Conservation (phyloP, 2,329 filamentous ascomycete species). For the Talaromyces albobiverticillius region DNA sequence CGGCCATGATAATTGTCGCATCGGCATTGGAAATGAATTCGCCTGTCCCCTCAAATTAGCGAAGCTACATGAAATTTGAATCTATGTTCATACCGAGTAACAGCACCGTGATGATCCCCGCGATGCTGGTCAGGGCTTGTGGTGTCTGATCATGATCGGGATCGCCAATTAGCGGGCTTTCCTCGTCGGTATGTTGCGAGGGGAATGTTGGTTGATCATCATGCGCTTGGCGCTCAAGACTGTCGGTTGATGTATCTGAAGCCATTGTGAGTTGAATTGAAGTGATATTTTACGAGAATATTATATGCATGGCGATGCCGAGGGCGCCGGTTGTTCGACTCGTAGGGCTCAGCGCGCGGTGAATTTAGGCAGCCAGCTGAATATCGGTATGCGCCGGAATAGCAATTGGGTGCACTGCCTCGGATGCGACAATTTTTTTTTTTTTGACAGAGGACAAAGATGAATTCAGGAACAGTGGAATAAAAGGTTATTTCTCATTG, state of each 20-base stretch:
- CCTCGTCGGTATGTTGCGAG: conserved; percentile 3
- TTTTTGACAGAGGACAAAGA: too few relatives aligned
- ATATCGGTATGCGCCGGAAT: too few relatives aligned
- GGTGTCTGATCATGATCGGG: not conserved
- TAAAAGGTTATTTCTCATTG: too few relatives aligned
- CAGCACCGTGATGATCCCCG: conserved; percentile 27
- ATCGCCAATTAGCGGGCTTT: not conserved
- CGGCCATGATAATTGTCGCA: conserved; percentile 63
- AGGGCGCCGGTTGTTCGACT: too few relatives aligned
- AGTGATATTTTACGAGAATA: too few relatives aligned
- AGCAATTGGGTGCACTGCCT: too few relatives aligned
- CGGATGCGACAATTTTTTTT: too few relatives aligned
- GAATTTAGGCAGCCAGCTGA: too few relatives aligned
- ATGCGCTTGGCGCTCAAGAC: not conserved
- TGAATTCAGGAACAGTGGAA: too few relatives aligned
- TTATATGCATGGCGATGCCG: too few relatives aligned
- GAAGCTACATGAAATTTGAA: not conserved
- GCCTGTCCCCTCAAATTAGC: conserved; percentile 32
- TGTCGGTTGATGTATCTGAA: not conserved
- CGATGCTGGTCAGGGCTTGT: conserved; percentile 16
- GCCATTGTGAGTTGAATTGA: conserved; percentile 1
- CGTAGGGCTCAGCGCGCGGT: too few relatives aligned
- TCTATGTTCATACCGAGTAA: conserved; percentile 24
- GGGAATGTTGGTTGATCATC: not conserved
- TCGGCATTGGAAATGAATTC: conserved; percentile 67